Percentiles rank a stretch among this genome's conserved stretches.
Conservation (phyloP, 768 basidiomycete species). For the Suillus occidentalis region DNA sequence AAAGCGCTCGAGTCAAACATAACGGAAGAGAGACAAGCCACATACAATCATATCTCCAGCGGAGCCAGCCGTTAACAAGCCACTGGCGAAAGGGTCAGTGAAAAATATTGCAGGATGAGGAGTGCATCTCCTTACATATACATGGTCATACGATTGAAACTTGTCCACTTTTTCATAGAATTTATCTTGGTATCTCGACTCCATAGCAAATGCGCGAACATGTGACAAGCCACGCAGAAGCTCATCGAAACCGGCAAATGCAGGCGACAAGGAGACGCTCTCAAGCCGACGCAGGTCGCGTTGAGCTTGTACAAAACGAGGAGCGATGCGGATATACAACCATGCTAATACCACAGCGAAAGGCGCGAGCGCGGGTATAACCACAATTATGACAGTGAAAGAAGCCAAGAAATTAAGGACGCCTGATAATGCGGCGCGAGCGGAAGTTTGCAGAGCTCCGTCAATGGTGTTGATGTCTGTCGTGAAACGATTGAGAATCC, state of each 20-base stretch:
- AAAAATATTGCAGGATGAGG: not conserved
- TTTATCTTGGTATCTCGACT: conserved; percentile 59
- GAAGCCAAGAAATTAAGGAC: conserved; percentile 62
- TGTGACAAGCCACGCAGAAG: conserved; percentile 64
- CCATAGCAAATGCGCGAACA: conserved; percentile 73
- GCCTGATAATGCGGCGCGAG: conserved; percentile 53
- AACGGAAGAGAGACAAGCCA: not conserved
- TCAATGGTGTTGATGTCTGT: conserved; percentile 78
- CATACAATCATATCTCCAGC: conserved; percentile 74
- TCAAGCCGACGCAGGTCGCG: conserved; percentile 69
- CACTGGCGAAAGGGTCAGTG: conserved; percentile 39
- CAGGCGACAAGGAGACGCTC: conserved; percentile 65
- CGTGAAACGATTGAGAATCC: conserved; percentile 79
- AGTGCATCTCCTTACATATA: conserved; percentile 52
- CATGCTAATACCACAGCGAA: conserved; percentile 68
- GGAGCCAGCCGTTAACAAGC: conserved; percentile 68
- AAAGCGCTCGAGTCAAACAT: not conserved
- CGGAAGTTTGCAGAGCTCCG: conserved; percentile 56
- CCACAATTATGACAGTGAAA: conserved; percentile 59
- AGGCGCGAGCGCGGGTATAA: conserved; percentile 65
- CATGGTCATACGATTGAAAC: conserved; percentile 72
- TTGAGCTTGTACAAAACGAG: conserved; percentile 58
- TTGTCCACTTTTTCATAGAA: conserved; percentile 64
- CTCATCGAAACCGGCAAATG: conserved; percentile 75
- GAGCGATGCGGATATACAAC: conserved; percentile 64